Evolutionary conservation across 2,329 filamentous ascomycete genomes (phyloP).

Genomic region (Calonectria leucothoes): DNA sequence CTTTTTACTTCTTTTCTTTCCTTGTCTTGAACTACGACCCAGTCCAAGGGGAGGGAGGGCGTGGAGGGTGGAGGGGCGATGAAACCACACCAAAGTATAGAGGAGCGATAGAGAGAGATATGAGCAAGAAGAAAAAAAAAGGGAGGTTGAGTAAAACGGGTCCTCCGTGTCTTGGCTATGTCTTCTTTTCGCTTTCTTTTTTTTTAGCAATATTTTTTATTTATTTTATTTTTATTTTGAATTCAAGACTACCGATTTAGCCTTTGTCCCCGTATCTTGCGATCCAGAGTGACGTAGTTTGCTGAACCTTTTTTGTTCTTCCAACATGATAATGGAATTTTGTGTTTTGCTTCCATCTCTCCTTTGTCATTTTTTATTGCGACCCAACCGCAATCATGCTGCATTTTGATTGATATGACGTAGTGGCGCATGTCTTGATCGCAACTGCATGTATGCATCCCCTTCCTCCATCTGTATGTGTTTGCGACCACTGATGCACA

Average conservation of each 20-base stretch:
- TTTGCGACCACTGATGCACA: not conserved
- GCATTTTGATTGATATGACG: not conserved
- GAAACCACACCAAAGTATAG: not conserved
- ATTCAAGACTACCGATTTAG: not conserved
- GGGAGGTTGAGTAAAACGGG: not conserved
- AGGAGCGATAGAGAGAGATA: not conserved
- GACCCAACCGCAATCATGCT: not conserved
- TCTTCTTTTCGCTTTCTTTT: not conserved
- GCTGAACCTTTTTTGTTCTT: not conserved
- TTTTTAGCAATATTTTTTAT: too few species aligned
- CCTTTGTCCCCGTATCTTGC: conserved; percentile 1
- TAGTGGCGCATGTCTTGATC: not conserved
- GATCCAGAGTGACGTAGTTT: conserved; percentile 6
- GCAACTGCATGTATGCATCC: not conserved
- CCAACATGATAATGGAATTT: not conserved
- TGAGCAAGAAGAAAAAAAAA: not conserved
- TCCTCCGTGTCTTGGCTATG: not conserved
- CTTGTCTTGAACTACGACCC: not conserved
- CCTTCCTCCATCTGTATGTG: not conserved
- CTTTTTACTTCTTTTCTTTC: not conserved
- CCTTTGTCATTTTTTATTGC: not conserved
- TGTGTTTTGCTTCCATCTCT: not conserved
- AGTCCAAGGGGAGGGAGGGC: not conserved
- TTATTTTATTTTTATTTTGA: not conserved
- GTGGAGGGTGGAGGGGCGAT: not conserved